phyloP scores from a whole-genome alignment of 2,329 filamentous ascomycete species.

The Stachybotrys elegans region DNA sequence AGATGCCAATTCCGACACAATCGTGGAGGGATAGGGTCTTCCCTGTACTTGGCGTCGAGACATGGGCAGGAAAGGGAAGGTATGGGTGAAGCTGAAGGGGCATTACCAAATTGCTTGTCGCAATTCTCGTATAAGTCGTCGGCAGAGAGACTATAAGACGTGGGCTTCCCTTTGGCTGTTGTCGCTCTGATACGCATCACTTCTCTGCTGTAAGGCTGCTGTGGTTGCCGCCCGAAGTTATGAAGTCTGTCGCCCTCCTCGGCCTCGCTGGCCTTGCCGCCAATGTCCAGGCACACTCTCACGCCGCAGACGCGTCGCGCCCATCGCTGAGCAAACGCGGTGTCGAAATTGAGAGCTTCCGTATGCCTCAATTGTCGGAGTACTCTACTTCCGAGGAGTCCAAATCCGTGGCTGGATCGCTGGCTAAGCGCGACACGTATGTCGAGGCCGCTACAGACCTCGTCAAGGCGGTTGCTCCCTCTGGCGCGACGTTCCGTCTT shows the following conservation, averaged over 20 bases:
- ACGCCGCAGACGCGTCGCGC: constrained; percentile 16
- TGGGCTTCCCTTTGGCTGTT: too few species aligned
- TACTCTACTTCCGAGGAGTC: constrained; percentile 19
- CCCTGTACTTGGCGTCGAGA: too few species aligned
- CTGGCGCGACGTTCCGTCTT: constrained; percentile 41
- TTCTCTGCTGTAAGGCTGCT: too few species aligned
- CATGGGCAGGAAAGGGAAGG: too few species aligned
- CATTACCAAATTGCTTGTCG: too few species aligned
- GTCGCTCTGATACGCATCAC: too few species aligned
- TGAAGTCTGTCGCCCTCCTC: constrained; percentile 28
- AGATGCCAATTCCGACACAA: too few species aligned
- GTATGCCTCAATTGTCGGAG: constrained; percentile 22
- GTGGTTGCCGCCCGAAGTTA: too few species aligned
- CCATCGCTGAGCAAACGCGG: constrained; percentile 21
- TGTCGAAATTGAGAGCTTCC: constrained; percentile 26
- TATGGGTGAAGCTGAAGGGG: too few species aligned
- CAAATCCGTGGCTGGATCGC: constrained; percentile 14
- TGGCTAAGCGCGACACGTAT: constrained; percentile 28
- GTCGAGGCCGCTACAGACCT: constrained; percentile 38
- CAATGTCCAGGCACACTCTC: constrained; percentile 25
- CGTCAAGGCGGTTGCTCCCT: constrained; percentile 31
- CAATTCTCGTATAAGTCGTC: too few species aligned
- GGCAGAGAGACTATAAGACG: too few species aligned
- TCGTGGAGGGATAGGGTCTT: too few species aligned
- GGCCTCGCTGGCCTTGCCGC: constrained; percentile 26